Percentiles rank a stretch among this genome's conserved stretches.
Evolutionary conservation across 192 early-diverging fungal species (phyloP).

Genomic region (Phycomyces blakesleeanus): DNA sequence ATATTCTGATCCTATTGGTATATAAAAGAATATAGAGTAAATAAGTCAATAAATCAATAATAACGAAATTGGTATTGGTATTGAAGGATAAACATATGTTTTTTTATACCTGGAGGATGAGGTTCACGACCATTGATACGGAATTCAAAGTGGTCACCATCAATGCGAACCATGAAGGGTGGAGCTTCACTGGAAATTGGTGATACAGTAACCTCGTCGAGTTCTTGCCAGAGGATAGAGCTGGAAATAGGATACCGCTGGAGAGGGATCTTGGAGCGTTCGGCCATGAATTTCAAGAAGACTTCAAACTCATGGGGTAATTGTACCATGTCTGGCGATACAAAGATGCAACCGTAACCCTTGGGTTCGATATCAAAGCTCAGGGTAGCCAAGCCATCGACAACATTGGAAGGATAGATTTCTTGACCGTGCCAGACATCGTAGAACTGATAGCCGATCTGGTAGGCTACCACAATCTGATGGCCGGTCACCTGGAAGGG

Average conservation of each 20-base stretch:
- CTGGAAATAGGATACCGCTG: constrained; percentile 10
- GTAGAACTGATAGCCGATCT: constrained; percentile 22
- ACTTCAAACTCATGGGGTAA: constrained; percentile 10
- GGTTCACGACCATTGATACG: constrained; percentile 6
- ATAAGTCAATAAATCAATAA: too few species aligned
- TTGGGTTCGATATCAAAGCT: constrained; percentile 25
- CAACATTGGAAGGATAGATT: constrained; percentile 17
- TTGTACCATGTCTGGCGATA: constrained; percentile 8
- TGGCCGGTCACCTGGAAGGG: constrained; percentile 15
- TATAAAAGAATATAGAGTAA: too few species aligned
- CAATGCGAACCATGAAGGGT: constrained; percentile 17
- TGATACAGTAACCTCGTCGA: constrained; percentile 13
- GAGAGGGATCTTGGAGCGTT: constrained; percentile 9
- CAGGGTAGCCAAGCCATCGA: constrained; percentile 21
- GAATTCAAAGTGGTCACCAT: constrained; percentile 19
- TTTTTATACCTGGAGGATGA: constrained; percentile 10
- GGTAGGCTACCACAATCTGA: constrained; percentile 24
- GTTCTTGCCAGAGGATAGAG: constrained; percentile 19
- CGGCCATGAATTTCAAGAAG: constrained; percentile 1
- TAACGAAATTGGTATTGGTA: too few species aligned
- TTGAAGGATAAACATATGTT: constrained; percentile 7
- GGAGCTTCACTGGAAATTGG: not conserved
- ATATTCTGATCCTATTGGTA: constrained; percentile 12
- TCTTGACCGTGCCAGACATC: constrained; percentile 22
- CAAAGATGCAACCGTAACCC: constrained; percentile 25